Conservation (phyloP, 768 basidiomycete genomes). For the Xanthoconium purpureum region DNA sequence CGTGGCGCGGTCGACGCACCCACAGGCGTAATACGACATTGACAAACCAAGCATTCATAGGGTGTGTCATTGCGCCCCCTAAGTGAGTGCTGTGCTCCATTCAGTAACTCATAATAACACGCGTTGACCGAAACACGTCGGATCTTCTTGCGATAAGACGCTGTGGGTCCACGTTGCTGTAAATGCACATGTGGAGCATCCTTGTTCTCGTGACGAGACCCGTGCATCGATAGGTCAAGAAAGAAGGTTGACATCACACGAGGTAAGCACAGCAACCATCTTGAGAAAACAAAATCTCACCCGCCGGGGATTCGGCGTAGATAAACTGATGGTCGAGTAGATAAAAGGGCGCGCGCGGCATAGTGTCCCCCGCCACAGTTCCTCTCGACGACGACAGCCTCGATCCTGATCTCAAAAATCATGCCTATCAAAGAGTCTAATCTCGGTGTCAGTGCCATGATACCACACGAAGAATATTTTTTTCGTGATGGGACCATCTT, state of each 20-base stretch:
- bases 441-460: slow-evolving; percentile 16
- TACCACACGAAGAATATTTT: slow-evolving; percentile 42
- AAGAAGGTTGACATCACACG: slow-evolving; percentile 10
- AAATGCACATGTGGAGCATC: background rate
- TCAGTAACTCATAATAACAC: background rate
- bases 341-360: slow-evolving; percentile 11
- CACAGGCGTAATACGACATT: background rate
- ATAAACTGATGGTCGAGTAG: slow-evolving; percentile 1
- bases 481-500: slow-evolving; percentile 52
- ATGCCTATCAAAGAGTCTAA: slow-evolving; percentile 1
- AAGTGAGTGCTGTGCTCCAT: background rate
- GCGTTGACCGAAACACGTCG: slow-evolving; percentile 1
- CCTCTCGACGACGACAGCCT: background rate
- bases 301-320: background rate
- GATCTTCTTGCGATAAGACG: slow-evolving; percentile 19
- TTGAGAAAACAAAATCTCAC: slow-evolving; percentile 13
- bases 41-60: background rate
- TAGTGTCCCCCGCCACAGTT: background rate
- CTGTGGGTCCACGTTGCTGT: slow-evolving; percentile 25
- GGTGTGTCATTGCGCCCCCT: background rate
- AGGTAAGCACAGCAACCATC: slow-evolving; percentile 6
- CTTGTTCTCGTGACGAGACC: background rate
- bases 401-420: background rate
- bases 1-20: background rate
- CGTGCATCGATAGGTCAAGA: background rate